Evolutionary conservation across 176 grass and related monocot species (phyloP).

Genomic region (Chloris gayana): DNA sequence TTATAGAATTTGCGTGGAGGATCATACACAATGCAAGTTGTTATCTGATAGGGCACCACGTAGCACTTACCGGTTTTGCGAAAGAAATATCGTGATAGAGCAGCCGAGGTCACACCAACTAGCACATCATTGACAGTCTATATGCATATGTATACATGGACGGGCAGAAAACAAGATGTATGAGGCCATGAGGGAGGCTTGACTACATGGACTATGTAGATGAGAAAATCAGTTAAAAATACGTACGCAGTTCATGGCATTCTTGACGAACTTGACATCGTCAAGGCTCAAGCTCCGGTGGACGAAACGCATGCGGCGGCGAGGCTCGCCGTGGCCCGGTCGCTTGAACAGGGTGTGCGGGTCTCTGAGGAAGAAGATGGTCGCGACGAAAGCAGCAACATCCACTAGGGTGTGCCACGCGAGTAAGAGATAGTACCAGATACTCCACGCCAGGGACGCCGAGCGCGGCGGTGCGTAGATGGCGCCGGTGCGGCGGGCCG

Average conservation of each 20-base stretch:
- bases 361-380: background rate
- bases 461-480: too few species aligned
- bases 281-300: constrained; percentile 27
- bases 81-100: constrained; percentile 56
- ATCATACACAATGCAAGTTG: background rate
- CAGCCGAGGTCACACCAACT: constrained; percentile 58
- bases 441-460: too few species aligned
- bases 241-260: too few species aligned
- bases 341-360: background rate
- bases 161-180: background rate
- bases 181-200: background rate
- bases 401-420: background rate
- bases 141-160: background rate
- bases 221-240: background rate
- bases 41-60: background rate
- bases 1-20: background rate
- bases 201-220: background rate
- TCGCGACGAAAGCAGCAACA: background rate
- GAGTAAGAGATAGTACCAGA: too few species aligned
- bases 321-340: background rate
- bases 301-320: background rate
- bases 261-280: constrained; percentile 39
- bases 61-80: constrained; percentile 46
- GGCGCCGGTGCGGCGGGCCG: background rate
- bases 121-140: constrained; percentile 78